Evolutionary conservation across 148 eudicot genomes (phyloP), one percentile per base, ranked within the genome.

Genomic region (Amaranthus palmeri): DNA sequence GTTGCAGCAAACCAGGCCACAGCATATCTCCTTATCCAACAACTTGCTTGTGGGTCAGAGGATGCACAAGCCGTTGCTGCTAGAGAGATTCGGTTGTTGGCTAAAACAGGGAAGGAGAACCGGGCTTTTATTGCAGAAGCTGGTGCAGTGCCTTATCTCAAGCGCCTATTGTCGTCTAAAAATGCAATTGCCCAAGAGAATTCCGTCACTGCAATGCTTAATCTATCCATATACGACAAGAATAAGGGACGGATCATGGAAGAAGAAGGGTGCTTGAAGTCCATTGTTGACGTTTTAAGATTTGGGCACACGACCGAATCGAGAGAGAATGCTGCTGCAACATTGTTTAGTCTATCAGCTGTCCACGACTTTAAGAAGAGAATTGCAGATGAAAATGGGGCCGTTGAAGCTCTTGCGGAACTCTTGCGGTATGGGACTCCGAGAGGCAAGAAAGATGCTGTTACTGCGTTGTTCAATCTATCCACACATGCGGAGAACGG

Each of bases 261-360:
- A 48, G 96, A 87, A 74, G 76, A 78, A 77, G 92, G 85, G 56
- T 90, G 98, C 76, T 79, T 93, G 64, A 82, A 73, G 14, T 84
- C 84, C 12, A 80, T 93, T 36, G 92, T 88, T 40, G 70, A 76
- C 36, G 96, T 91, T 61, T 76, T 93, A 72, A 81, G 74, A 71
- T 55, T 55, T 51, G 96, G 98, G 51, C 87, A 80, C 73, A 88
- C 91, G 3, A 85, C 84, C 1, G 96, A 93, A 61, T 88, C 98
- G 2, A 77, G 90, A 77, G 98, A 93, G 82, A 93, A 93, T 49
- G 96, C 98, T 45, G 98, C 96, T 3, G 98, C 98, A 0, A 91
- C 98, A 0, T 60, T 93, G 61, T 93, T 93, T 78, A 93, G 98
- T 69, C 91, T 93, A 18, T 93, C 98, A 7, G 88, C 98, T 0